Percentiles rank a stretch among this genome's conserved stretches.
Conservation (phyloP, 2,329 filamentous ascomycete genomes). For the Colletotrichum shisoi region DNA sequence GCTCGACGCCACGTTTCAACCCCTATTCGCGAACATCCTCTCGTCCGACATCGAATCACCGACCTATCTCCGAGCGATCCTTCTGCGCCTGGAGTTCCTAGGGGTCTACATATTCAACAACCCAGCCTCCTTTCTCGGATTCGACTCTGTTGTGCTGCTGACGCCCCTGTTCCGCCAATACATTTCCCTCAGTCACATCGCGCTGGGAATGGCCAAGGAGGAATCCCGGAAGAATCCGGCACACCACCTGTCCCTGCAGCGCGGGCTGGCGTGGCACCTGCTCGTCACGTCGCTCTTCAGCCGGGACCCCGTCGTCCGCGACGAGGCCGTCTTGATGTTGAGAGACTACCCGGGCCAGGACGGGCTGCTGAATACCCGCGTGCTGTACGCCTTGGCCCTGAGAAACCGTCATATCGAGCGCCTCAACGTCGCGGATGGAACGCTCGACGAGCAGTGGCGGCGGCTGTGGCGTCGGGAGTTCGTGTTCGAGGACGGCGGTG, state of each 20-base stretch:
- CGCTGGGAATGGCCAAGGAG: conserved; percentile 39
- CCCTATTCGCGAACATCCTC: conserved; percentile 47
- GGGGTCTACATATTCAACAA: conserved; percentile 45
- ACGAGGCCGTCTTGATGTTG: conserved; percentile 47
- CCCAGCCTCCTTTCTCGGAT: conserved; percentile 42
- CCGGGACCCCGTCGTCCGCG: conserved; percentile 47
- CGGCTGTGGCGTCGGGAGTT: conserved; percentile 48
- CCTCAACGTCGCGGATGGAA: conserved; percentile 44
- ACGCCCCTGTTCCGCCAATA: conserved; percentile 48
- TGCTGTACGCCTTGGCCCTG: conserved; percentile 44
- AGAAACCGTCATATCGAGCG: conserved; percentile 45
- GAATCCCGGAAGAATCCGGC: conserved; percentile 40
- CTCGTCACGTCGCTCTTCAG: conserved; percentile 44
- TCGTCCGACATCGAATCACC: conserved; percentile 43
- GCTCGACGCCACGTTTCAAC: conserved; percentile 46
- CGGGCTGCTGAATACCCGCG: conserved; percentile 45
- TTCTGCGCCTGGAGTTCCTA: conserved; percentile 47
- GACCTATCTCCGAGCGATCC: conserved; percentile 46
- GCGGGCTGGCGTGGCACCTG: conserved; percentile 43
- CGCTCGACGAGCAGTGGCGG: conserved; percentile 45
- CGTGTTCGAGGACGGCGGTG: conserved; percentile 49
- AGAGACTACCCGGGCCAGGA: conserved; percentile 49
- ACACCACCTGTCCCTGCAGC: conserved; percentile 46
- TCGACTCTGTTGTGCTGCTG: conserved; percentile 39
- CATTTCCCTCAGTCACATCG: conserved; percentile 46